These are phyloP conservation scores for Chlamydomonas urium DNA, from an alignment of 139 green algal species.

Conservation along the genomic window DNA sequence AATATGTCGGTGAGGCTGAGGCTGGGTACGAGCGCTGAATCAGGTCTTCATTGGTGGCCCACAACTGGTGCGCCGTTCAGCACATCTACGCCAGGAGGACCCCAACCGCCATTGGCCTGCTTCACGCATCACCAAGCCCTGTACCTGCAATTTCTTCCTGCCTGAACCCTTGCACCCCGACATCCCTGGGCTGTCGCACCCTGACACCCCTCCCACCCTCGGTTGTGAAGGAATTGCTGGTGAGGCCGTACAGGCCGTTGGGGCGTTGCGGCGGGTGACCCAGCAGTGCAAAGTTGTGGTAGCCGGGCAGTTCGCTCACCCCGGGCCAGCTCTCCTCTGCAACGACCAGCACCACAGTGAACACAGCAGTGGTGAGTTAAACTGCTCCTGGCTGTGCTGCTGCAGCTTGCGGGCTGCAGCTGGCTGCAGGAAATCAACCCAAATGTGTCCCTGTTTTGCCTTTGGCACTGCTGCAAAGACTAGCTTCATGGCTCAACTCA, in stretches of 20 bases:
- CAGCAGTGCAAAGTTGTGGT: not conserved
- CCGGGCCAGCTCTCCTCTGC: not conserved
- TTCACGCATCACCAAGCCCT: not conserved
- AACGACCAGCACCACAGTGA: too few species aligned
- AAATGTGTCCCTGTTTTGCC: too few species aligned
- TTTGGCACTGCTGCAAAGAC: too few species aligned
- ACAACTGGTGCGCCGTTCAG: not conserved
- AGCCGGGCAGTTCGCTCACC: not conserved
- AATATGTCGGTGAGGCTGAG: not conserved
- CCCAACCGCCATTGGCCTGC: not conserved
- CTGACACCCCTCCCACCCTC: too few species aligned
- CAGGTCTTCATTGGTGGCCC: not conserved
- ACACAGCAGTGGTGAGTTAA: too few species aligned
- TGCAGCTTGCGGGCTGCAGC: too few species aligned
- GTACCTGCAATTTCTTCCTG: not conserved
- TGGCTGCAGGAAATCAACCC: too few species aligned
- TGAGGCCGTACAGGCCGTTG: not conserved
- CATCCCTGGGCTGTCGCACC: too few species aligned
- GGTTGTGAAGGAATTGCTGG: too few species aligned
- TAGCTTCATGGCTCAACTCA: too few species aligned
- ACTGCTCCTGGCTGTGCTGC: too few species aligned
- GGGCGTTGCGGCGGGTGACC: not conserved
- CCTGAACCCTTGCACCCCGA: not conserved
- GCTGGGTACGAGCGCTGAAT: not conserved
- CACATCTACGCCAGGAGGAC: not conserved